Evolutionary conservation across 2,329 filamentous ascomycete species (phyloP).

Genomic region (Venturia carpophila): DNA sequence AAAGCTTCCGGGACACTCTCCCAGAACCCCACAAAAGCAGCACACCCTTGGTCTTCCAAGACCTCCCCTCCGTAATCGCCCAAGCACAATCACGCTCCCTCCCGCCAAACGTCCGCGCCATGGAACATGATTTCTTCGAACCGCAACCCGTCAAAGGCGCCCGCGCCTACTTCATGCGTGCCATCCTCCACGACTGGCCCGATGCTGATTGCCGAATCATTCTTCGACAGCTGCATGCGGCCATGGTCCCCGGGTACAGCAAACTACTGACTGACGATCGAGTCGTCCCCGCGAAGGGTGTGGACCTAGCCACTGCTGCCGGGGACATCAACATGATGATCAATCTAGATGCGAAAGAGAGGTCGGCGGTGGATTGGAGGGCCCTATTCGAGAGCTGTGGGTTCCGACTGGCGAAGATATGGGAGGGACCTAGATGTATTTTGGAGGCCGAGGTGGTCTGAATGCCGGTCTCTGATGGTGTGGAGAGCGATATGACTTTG

Average conservation of each 20-base stretch:
- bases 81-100: neutral
- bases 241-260: conserved; percentile 25
- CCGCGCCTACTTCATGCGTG: conserved; percentile 28
- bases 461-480: neutral
- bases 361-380: conserved; percentile 18
- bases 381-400: conserved; percentile 11
- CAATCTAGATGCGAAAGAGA: conserved; percentile 15
- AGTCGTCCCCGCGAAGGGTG: conserved; percentile 25
- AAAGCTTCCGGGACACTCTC: conserved; percentile 7
- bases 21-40: neutral
- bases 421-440: neutral
- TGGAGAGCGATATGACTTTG: no score
- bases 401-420: neutral
- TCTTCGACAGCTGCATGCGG: conserved; percentile 24
- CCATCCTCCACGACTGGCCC: conserved; percentile 30
- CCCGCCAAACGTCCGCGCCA: conserved; percentile 20
- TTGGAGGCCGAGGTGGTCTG: neutral
- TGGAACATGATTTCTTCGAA: conserved; percentile 29
- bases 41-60: conserved; percentile 16
- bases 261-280: conserved; percentile 29
- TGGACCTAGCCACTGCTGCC: conserved; percentile 23
- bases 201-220: conserved; percentile 27
- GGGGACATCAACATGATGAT: conserved; percentile 19
- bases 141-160: conserved; percentile 26
- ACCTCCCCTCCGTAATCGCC: conserved; percentile 8